These are phyloP conservation scores for Agrostemma githago DNA, from an alignment of 148 eudicot species.

Conservation along the genomic window DNA sequence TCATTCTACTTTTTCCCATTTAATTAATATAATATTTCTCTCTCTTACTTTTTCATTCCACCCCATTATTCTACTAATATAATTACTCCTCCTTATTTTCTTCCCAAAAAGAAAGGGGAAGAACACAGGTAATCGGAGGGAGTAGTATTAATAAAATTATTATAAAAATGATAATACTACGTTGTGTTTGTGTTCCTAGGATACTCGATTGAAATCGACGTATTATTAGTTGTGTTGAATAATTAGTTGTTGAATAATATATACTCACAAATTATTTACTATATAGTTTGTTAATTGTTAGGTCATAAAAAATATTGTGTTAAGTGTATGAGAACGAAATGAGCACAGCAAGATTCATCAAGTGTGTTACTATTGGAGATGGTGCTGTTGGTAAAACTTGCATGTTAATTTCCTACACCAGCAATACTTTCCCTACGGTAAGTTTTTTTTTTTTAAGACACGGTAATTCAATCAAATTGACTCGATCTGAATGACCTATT, in stretches of 20 bases:
- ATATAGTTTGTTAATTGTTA: not conserved
- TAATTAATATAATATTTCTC: too few relatives aligned
- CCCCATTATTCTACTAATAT: too few relatives aligned
- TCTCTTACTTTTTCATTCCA: too few relatives aligned
- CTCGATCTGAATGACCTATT: not conserved
- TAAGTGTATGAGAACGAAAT: not conserved
- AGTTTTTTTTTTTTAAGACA: not conserved
- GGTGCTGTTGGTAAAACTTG: constrained; percentile 36
- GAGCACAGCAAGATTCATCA: constrained; percentile 28
- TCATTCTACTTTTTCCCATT: too few relatives aligned
- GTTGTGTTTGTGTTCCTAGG: not conserved
- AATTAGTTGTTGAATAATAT: not conserved
- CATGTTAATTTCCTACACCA: constrained; percentile 31
- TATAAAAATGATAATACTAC: not conserved
- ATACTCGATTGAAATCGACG: constrained; percentile 7
- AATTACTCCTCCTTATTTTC: too few relatives aligned
- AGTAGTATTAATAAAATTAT: too few relatives aligned
- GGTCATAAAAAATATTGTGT: not conserved
- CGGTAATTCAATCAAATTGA: too few relatives aligned
- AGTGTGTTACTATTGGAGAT: constrained; percentile 36
- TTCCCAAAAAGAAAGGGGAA: too few relatives aligned
- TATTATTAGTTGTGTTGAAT: not conserved
- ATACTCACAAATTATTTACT: not conserved
- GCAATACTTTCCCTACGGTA: constrained; percentile 35
- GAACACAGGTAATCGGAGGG: too few relatives aligned